Evolutionary conservation across 306 rosid genomes (phyloP).

Genomic region (Vigna angularis): DNA sequence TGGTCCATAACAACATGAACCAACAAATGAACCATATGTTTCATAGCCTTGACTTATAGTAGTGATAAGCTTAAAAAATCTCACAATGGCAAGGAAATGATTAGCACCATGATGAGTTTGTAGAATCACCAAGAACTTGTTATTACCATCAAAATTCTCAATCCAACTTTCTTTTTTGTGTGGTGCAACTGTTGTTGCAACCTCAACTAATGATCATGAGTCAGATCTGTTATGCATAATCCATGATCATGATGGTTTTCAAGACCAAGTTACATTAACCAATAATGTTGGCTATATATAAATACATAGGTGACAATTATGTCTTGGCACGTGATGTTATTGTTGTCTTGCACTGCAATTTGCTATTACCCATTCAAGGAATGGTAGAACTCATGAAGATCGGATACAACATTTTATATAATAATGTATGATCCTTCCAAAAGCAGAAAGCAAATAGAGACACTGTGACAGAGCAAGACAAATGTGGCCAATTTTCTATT

Average conservation of each 20-base stretch:
- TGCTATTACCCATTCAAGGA: conserved; percentile 27
- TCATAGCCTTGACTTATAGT: conserved; percentile 33
- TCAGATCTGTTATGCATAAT: conserved; percentile 32
- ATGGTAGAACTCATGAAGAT: conserved; percentile 29
- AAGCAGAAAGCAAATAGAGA: conserved; percentile 33
- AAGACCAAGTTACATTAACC: conserved; percentile 37
- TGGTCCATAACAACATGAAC: conserved; percentile 44
- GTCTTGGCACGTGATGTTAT: conserved; percentile 50
- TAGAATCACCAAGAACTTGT: conserved; percentile 14
- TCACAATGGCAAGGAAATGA: conserved; percentile 24
- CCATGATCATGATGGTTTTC: conserved; percentile 30
- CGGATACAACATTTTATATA: conserved; percentile 32
- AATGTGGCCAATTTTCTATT: conserved; percentile 38
- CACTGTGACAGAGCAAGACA: conserved; percentile 38
- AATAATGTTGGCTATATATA: conserved; percentile 37
- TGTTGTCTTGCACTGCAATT: conserved; percentile 21
- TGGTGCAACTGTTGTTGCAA: background rate
- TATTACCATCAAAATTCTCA: background rate
- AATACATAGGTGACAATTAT: conserved; percentile 46
- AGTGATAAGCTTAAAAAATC: conserved; percentile 30
- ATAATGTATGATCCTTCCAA: background rate
- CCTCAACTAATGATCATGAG: conserved; percentile 8
- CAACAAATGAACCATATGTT: conserved; percentile 18
- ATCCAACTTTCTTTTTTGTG: background rate
- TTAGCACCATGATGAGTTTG: conserved; percentile 35